Conservation (phyloP, 495 filamentous ascomycete species). For the Trichoderma parareesei region DNA sequence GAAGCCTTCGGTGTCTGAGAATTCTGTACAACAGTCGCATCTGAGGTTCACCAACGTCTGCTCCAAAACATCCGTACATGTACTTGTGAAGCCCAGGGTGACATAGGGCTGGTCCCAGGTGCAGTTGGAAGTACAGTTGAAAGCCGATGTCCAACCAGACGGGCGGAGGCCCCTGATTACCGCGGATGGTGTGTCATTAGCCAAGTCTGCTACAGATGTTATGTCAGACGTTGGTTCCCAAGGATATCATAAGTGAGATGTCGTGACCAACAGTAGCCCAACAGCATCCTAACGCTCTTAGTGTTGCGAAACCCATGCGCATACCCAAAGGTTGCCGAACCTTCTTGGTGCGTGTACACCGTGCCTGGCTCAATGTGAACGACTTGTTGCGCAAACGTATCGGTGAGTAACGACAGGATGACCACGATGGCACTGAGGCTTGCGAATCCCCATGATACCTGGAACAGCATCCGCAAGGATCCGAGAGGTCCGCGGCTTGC, state of each 20-base stretch:
- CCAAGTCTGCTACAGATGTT: not conserved
- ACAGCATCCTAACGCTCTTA: not conserved
- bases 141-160: not conserved
- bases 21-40: not conserved
- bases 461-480: not conserved
- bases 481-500: not conserved
- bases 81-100: not conserved
- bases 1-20: not conserved
- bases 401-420: not conserved
- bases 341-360: not conserved
- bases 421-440: not conserved
- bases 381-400: not conserved
- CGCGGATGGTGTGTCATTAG: not conserved
- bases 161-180: not conserved
- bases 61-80: not conserved
- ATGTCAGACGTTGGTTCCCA: not conserved
- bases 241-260: not conserved
- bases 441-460: not conserved
- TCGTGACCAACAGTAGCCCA: not conserved
- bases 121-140: conserved; percentile 1
- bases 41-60: not conserved
- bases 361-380: not conserved
- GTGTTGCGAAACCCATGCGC: not conserved
- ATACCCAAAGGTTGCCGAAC: not conserved
- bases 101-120: not conserved